Evolutionary conservation across 2,329 filamentous ascomycete species (phyloP).

Genomic region (Calonectria montana): DNA sequence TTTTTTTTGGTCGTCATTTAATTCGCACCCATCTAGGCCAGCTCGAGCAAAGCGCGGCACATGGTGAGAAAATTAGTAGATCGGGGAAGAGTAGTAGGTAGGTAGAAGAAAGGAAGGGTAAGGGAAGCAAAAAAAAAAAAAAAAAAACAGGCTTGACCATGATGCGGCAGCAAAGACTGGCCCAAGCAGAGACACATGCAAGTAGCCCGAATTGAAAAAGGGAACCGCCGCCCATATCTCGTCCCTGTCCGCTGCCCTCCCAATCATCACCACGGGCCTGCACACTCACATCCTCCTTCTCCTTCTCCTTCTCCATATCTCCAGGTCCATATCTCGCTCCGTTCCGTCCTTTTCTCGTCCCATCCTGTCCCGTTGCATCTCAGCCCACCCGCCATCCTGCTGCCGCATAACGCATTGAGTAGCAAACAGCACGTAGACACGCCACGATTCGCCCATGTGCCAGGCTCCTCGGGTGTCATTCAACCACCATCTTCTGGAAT

Average conservation of each 20-base stretch:
- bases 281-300: background rate
- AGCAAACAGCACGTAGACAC: background rate
- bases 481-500: background rate
- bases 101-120: no score
- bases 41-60: constrained; percentile 3
- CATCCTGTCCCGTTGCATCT: background rate
- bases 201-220: background rate
- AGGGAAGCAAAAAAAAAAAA: background rate
- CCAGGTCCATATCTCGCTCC: background rate
- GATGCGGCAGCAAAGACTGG: background rate
- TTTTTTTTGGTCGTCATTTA: background rate
- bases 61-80: constrained; percentile 6
- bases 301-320: background rate
- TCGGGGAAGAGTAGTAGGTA: no score
- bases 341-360: background rate
- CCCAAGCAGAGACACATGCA: background rate
- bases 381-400: background rate
- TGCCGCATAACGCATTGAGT: background rate
- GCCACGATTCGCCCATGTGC: constrained; percentile 3
- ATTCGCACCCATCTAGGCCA: constrained; percentile 5
- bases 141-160: background rate
- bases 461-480: constrained; percentile 4
- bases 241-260: no score
- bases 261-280: background rate
- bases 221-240: background rate